Conservation (phyloP, 345 rosid genomes). For the Anacardium occidentale region DNA sequence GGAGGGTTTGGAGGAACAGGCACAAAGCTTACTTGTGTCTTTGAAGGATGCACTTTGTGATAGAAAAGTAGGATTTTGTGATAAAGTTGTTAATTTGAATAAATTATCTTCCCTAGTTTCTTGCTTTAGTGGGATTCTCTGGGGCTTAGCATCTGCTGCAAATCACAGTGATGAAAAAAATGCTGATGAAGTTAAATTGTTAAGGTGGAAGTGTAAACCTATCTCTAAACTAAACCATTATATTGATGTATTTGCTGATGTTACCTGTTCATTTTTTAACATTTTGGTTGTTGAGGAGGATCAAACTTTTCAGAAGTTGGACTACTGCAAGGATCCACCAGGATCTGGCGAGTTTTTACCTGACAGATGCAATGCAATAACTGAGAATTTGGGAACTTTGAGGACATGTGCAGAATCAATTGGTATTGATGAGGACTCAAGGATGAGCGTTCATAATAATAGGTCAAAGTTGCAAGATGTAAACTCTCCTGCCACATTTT, state of each 20-base stretch:
- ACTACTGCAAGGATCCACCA: constrained; percentile 14
- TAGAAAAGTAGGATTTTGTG: constrained; percentile 28
- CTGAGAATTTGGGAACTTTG: constrained; percentile 9
- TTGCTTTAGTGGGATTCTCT: constrained; percentile 74
- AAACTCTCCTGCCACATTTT: constrained; percentile 27
- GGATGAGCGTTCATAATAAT: constrained; percentile 3
- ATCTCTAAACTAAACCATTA: constrained; percentile 37
- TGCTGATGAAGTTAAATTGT: constrained; percentile 35
- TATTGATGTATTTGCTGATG: constrained; percentile 42
- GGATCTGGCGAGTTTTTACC: constrained; percentile 18
- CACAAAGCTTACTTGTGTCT: constrained; percentile 40
- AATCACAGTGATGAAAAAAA: constrained; percentile 36
- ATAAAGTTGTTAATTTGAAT: constrained; percentile 36
- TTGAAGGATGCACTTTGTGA: constrained; percentile 38
- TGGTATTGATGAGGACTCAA: constrained; percentile 25
- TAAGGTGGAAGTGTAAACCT: constrained; percentile 38
- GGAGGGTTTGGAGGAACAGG: constrained; percentile 58
- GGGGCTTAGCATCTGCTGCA: constrained; percentile 75
- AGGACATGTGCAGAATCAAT: constrained; percentile 20
- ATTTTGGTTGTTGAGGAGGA: constrained; percentile 41
- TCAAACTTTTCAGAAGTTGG: constrained; percentile 23
- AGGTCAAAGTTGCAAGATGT: constrained; percentile 26
- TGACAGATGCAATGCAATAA: constrained; percentile 3
- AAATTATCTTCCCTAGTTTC: constrained; percentile 50
- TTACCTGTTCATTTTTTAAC: constrained; percentile 37